Base-by-base conservation (phyloP, 768 basidiomycete species). In the Pleurotus pulmonarius region DNA sequence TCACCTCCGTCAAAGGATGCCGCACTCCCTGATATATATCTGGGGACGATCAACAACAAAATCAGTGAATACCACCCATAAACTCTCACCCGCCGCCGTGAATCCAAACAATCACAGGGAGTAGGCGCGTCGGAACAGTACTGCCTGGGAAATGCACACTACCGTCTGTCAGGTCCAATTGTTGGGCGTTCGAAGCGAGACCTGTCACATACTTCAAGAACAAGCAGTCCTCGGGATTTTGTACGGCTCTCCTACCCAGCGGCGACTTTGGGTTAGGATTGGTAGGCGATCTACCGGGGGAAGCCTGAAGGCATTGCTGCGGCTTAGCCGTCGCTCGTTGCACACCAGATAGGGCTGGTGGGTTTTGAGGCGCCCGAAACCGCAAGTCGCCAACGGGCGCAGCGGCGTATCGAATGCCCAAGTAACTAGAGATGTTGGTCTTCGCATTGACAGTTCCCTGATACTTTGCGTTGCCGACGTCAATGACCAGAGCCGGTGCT, bases 331-430 rank as follows among this genome's bases (percentile, higher is more conserved):
- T 64, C 2, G 76, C 75, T 39, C 57, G 58, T 44, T 71, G 71
- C 8, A 74, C 58, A 1, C 69, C 71, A 1, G 63, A 38, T 1
- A 60, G 60, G 8, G 61, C 53, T 1, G 64, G 60, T 0, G 74
- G 74, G 16, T 59, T 46, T 20, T 67, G 66, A 3, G 75, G 75
- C 0, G 64, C 70, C 46, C 62, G 60, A 64, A 73, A 78, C 22
- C 77, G 69, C n/a, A 71, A 58, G 20, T 58, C 58, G n/a, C 69
- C 75, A 73, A 46, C 4, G 2, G 81, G 80, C 25, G 78, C 67
- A 15, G 77, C 78, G 9, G 82, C 81, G 65, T 77, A 83, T 6
- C 81, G 73, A 41, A 81, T 70, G 0, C 75, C 75, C 9, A 79
- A 66, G 58, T 76, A 80, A 11, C 65, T 59, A 0, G 72, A 70